Evolutionary conservation across 208 protist species (phyloP), one percentile per base, ranked within the genome.

Genomic region (Phytomonas sp.): DNA sequence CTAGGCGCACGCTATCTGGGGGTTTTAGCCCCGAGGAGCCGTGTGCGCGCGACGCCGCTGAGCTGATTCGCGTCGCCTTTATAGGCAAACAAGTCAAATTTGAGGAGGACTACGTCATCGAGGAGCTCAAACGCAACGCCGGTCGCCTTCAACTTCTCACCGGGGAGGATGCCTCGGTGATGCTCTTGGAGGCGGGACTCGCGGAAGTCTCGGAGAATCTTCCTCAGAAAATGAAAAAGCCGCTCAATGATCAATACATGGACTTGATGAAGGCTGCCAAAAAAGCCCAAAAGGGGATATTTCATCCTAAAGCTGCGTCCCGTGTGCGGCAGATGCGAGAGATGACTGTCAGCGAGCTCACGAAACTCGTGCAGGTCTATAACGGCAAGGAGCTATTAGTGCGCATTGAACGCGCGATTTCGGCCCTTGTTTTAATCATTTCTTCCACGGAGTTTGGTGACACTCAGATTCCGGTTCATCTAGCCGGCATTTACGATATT

Each of bases 11-110:
- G 26, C 62, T 76, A 19, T 78, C 63, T 37, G 87, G 86, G 11
- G 88, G 83, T n/a, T 92, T 92, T 67, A 78, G 77, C 16, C 67
- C 73, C 1, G 92, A 97, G 63, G 92, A 97, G 12, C 89, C 89
- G 30, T 97, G 81, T 75, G 89, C 90, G 14, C 88, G 83, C 83
- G 88, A 94, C 69, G 92, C 92, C 11, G 79, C 76, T 0, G 89
- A 97, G 80, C 82, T 94, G 37, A 86, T 95, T 26, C 89, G 92
- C 63, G 80, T 67, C 31, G 77, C 70, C 10, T 92, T 93, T 63
- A 95, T 97, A 68, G 92, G 92, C 59, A 94, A 94, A 73, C 76
- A 78, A 63, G 90, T 95, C 37, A 78, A 84, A 52, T 97, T 95
- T 63, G 77, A 75, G 26, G 85, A 95, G 71, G 92, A 95, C 67